Evolutionary conservation across 768 basidiomycete species (phyloP).

Genomic region (Baorangia bicolor): DNA sequence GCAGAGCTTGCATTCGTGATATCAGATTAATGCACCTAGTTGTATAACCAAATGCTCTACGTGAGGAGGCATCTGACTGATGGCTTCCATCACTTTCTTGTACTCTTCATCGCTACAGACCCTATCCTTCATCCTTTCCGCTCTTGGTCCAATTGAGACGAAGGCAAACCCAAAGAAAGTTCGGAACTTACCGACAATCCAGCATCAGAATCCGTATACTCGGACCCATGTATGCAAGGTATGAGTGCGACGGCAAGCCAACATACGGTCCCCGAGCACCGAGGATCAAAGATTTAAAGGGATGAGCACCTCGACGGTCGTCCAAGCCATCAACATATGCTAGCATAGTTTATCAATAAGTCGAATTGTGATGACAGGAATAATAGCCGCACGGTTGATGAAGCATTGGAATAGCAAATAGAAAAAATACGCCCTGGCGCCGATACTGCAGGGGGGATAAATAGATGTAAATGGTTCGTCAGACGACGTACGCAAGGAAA

Average conservation of each 20-base stretch:
- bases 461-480: background rate
- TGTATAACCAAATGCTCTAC: slow-evolving; percentile 86
- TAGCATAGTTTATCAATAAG: slow-evolving; percentile 4
- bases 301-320: slow-evolving; percentile 58
- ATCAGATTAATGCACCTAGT: slow-evolving; percentile 48
- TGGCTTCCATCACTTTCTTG: slow-evolving; percentile 61
- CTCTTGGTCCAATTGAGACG: slow-evolving; percentile 43
- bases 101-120: slow-evolving; percentile 80
- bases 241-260: slow-evolving; percentile 78
- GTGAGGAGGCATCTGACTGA: slow-evolving; percentile 56
- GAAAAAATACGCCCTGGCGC: slow-evolving; percentile 84
- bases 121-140: slow-evolving; percentile 79
- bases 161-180: background rate
- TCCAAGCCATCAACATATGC: slow-evolving; percentile 64
- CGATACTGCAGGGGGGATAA: slow-evolving; percentile 53
- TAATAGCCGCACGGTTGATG: slow-evolving; percentile 57
- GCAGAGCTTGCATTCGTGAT: background rate
- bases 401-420: slow-evolving; percentile 95
- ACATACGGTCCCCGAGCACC: slow-evolving; percentile 78
- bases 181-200: slow-evolving; percentile 68
- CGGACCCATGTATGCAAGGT: slow-evolving; percentile 78
- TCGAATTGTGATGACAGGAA: background rate
- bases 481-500: slow-evolving; percentile 58
- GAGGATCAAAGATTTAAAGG: slow-evolving; percentile 69
- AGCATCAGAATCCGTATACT: slow-evolving; percentile 70